A percentile compares a stretch with the other conserved stretches of the same genome.
phyloP scores from a whole-genome alignment of 1,139 yeast genomes.

The Yamadazyma friedrichii region DNA sequence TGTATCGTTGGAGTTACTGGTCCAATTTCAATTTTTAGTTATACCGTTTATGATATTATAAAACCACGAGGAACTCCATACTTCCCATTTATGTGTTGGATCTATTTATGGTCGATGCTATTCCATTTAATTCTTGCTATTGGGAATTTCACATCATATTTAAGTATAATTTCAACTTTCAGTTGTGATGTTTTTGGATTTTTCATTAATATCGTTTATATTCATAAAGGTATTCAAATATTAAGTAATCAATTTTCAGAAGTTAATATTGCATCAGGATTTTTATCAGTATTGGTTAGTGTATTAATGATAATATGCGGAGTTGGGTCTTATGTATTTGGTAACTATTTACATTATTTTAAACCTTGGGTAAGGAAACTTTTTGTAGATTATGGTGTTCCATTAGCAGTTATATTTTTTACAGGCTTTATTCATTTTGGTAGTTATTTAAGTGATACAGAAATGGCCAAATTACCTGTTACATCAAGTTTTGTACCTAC shows the following conservation, averaged over 20 bases:
- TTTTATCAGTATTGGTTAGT: constrained; percentile 72
- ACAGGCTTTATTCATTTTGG: constrained; percentile 92
- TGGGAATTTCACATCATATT: constrained; percentile 64
- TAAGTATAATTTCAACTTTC: constrained; percentile 73
- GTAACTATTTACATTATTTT: constrained; percentile 59
- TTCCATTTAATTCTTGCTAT: constrained; percentile 75
- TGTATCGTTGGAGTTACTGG: constrained; percentile 99
- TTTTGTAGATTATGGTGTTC: constrained; percentile 83
- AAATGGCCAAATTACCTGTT: constrained; percentile 66
- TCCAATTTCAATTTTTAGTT: constrained; percentile 87
- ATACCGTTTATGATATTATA: constrained; percentile 83
- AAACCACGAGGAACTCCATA: constrained; percentile 64
- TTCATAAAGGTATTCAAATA: constrained; percentile 88
- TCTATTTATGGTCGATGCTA: constrained; percentile 86
- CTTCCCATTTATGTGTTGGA: constrained; percentile 95
- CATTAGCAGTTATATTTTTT: constrained; percentile 79
- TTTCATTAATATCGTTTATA: constrained; percentile 85
- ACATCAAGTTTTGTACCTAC: constrained; percentile 79
- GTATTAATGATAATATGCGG: constrained; percentile 76
- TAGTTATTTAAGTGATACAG: constrained; percentile 54
- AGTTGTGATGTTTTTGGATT: constrained; percentile 95
- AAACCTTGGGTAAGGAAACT: constrained; percentile 61
- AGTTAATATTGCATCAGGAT: constrained; percentile 56
- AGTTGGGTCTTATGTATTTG: constrained; percentile 58
- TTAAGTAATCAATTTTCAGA: constrained; percentile 64